Conservation (phyloP, 2,329 filamentous ascomycete genomes). For the Alternaria alternata region DNA sequence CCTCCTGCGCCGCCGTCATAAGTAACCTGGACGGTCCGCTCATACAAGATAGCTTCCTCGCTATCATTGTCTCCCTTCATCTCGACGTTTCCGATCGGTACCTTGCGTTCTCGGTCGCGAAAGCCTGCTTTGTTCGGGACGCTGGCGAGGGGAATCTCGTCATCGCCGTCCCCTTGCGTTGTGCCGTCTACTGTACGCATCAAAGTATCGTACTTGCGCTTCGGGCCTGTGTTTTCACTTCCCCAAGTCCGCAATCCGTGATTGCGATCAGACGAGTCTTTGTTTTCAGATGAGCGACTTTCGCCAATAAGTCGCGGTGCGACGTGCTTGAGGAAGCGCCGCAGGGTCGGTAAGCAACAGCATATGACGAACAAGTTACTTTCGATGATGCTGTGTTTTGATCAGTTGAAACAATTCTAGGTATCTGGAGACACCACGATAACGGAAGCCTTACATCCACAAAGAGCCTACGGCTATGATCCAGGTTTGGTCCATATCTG, state of each 20-base stretch:
- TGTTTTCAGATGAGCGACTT: conserved; percentile 7
- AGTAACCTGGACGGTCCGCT: conserved; percentile 28
- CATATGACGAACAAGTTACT: conserved; percentile 55
- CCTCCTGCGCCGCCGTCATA: conserved; percentile 14
- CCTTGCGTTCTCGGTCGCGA: conserved; percentile 3
- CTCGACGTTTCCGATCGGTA: neutral
- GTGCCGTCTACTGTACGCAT: conserved; percentile 25
- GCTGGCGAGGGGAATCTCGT: conserved; percentile 17
- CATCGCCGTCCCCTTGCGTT: conserved; percentile 1
- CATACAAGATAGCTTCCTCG: conserved; percentile 30
- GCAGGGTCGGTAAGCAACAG: conserved; percentile 53
- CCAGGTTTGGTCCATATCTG: conserved; percentile 25
- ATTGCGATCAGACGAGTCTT: conserved; percentile 12
- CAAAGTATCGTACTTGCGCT: conserved; percentile 24
- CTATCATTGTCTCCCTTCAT: conserved; percentile 23
- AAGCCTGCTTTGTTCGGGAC: neutral
- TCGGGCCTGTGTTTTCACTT: conserved; percentile 15
- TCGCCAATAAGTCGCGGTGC: conserved; percentile 38
- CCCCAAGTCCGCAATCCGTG: conserved; percentile 18
- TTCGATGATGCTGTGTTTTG: conserved; percentile 46
- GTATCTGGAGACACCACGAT: neutral
- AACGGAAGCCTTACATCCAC: conserved; percentile 20
- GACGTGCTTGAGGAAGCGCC: conserved; percentile 53
- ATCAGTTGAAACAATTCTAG: neutral
- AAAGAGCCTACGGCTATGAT: conserved; percentile 19